Conservation (phyloP, 1,284 basidiomycete genomes). For the Anthracocystis setariae region DNA sequence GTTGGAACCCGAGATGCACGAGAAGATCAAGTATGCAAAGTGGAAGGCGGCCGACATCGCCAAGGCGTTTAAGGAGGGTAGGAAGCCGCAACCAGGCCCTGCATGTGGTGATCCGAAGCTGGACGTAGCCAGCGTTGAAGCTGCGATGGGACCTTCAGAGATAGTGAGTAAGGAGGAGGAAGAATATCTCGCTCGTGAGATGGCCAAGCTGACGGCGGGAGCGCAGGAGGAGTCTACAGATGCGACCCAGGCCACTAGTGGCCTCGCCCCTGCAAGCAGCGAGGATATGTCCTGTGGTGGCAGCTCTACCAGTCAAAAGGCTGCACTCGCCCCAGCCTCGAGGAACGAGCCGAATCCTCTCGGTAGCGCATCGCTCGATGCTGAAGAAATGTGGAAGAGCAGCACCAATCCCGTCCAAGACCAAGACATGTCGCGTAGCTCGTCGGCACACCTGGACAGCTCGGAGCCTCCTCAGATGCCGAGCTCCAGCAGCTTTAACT, state of each 20-base stretch:
- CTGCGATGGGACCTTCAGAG: constrained; percentile 22
- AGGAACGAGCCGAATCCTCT: constrained; percentile 2
- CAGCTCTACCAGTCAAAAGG: constrained; percentile 14
- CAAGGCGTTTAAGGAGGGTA: constrained; percentile 83
- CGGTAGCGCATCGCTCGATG: constrained; percentile 23
- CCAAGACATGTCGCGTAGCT: constrained; percentile 20
- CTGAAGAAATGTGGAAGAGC: constrained; percentile 34
- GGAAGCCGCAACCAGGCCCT: constrained; percentile 51
- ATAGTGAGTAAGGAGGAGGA: constrained; percentile 48
- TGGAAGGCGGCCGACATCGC: constrained; percentile 92
- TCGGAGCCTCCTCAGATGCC: constrained; percentile 14
- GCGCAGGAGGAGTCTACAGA: constrained; percentile 9
- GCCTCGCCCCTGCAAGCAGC: background rate
- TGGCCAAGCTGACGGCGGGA: constrained; percentile 50
- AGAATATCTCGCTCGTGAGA: constrained; percentile 56
- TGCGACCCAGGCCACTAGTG: constrained; percentile 1
- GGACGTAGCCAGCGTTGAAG: constrained; percentile 30
- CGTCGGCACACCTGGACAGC: constrained; percentile 20
- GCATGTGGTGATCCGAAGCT: constrained; percentile 48
- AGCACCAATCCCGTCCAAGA: constrained; percentile 7
- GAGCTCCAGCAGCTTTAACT: constrained; percentile 20
- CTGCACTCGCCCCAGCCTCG: background rate
- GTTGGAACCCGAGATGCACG: constrained; percentile 70
- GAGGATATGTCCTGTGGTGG: constrained; percentile 7
- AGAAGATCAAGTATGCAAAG: constrained; percentile 86